Base-by-base conservation (phyloP, 2,329 filamentous ascomycete species). In the Alternaria angustiovoidea region DNA sequence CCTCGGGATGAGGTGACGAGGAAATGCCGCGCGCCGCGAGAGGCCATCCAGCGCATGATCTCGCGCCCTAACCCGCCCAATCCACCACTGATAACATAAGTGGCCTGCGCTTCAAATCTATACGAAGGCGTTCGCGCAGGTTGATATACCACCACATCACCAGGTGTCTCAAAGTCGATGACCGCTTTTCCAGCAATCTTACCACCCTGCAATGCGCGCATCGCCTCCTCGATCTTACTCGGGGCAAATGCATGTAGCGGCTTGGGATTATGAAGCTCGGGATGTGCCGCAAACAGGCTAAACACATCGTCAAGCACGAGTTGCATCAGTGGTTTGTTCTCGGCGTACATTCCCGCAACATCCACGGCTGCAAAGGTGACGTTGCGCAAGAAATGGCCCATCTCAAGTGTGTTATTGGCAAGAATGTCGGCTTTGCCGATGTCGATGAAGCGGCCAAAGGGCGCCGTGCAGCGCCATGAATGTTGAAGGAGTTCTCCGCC, bases 111-210 rank as follows among this genome's bases (percentile, higher is more conserved):
- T 24, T 51, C 30, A 16, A 59, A 59, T 3, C 12, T 22, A 34
- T 55, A 59, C 16, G 66, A 54, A 12, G 59, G 39, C 11, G 24
- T 49, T 24, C 34, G 26, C 5, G 44, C 49, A 7, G 54, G 36
- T 16, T 53, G 46, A 38, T 61, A 67, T 18, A 60, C n/a, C 3
- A 51, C 46, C 26, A 47, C 42, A 24, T 81, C 63, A 51, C 26
- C 54, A 36, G 30, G 41, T 57, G 30, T 61, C 49, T 56, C 61
- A 30, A 51, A 54, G 11, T 68, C 61, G 11, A 81, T 65, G n/a
- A 81, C 75, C 0, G 80, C 64, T 63, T 82, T 82, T 7, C 81
- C 80, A 5, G 74, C 74, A 51, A 78, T 76, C 16, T 73, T 74
- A 0, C 78, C 76, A 14, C 42, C 34, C 63, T 59, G 28, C 72